Conservation (phyloP, 768 basidiomycete species). For the Baorangia bicolor region DNA sequence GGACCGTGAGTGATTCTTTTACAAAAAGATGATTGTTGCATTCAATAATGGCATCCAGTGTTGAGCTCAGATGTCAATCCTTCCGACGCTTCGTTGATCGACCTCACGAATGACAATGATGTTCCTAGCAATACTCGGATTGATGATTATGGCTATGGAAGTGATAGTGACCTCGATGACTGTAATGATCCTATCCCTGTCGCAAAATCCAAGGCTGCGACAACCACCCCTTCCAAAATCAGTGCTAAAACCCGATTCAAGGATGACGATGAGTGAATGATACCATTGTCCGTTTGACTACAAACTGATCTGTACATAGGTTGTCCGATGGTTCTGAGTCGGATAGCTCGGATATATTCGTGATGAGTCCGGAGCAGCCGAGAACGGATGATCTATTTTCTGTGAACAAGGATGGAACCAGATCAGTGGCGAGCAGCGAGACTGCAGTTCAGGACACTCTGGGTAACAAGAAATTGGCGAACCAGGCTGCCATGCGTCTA, state of each 20-base stretch:
- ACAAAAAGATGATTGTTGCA: not conserved
- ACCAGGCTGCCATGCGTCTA: slow-evolving; percentile 4
- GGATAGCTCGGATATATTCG: slow-evolving; percentile 15
- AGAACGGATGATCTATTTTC: not conserved
- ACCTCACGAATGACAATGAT: slow-evolving; percentile 12
- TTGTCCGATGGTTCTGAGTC: slow-evolving; percentile 16
- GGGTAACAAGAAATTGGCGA: not conserved
- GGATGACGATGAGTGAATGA: slow-evolving; percentile 8
- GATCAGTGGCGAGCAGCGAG: slow-evolving; percentile 9
- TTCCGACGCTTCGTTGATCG: slow-evolving; percentile 11
- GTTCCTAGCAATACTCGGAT: slow-evolving; percentile 6
- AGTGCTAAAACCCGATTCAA: not conserved
- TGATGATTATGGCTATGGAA: slow-evolving; percentile 32
- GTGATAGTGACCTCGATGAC: slow-evolving; percentile 38
- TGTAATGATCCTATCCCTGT: slow-evolving; percentile 5
- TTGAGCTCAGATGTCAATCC: slow-evolving; percentile 7
- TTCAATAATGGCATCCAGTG: slow-evolving; percentile 9
- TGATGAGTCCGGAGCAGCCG: slow-evolving; percentile 17
- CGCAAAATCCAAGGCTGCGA: not conserved
- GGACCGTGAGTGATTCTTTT: slow-evolving; percentile 15
- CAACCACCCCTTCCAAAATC: not conserved
- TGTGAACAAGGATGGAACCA: not conserved
- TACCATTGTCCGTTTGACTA: not conserved
- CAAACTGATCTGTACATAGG: slow-evolving; percentile 5
- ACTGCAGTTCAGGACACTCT: not conserved